Base-by-base conservation (phyloP, 345 rosid genomes). In the Dipteronia dyeriana region DNA sequence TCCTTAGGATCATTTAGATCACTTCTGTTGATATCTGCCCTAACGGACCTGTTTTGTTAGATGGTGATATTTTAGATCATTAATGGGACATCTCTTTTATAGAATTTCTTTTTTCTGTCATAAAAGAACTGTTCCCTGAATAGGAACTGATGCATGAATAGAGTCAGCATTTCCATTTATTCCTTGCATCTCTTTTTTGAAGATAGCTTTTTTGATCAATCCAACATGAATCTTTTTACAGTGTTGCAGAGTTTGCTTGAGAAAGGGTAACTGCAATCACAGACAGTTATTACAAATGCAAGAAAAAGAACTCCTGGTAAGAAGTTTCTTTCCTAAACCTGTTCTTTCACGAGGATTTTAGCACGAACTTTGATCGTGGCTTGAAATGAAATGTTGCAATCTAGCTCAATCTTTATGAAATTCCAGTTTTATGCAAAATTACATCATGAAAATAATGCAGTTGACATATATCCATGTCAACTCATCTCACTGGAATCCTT, bases 301-400 rank as follows among this genome's bases (percentile, higher is more conserved):
- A 81, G 92, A 90, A 83, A 89, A 84, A 70, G 97, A 96, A 85
- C 94, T 96, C 34, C 73, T 77, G 83, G 98, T 91, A 76, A 71
- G 95, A 76, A 29, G 56, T 45, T 47, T 53, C 45, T 20, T 23
- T 51, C 53, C 73, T 11, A 66, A 61, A 60, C 16, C 63, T 57
- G 53, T 70, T 2, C 19, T 29, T 62, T 56, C 66, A 13, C 34
- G 4, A 4, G 64, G 26, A 34, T 68, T 31, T 13, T 74, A 34
- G 41, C 25, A 59, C 5, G 13, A 11, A 3, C 54, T 34, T 39
- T 38, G n/a, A 39, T 20, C 8, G 3, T 66, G 29, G 25, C 47
- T 66, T 81, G 47, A 74, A 65, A 31, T 41, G 38, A 34, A 34
- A 34, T 34, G 63, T 41, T 20, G 9, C 20, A 53, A 34, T 63